These are phyloP conservation scores for Penicillium odoratum DNA, from an alignment of 495 filamentous ascomycete genomes.

Conservation along the genomic window DNA sequence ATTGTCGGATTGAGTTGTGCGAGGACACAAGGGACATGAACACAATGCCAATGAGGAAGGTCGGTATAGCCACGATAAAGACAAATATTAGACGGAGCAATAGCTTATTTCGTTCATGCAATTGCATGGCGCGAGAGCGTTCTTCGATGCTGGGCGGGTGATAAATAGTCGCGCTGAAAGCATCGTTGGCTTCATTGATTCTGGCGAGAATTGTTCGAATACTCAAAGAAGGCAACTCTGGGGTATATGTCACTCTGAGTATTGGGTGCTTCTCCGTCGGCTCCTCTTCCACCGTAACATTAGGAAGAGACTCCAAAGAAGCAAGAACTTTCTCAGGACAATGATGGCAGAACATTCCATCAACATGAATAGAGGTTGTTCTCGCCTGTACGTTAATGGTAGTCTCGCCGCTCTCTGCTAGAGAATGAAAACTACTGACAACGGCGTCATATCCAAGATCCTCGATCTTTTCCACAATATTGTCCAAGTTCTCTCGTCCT, in stretches of 20 bases:
- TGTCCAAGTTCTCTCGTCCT: constrained; percentile 50
- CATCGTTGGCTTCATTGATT: constrained; percentile 63
- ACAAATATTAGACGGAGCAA: constrained; percentile 68
- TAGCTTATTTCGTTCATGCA: constrained; percentile 60
- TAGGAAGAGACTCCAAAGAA: constrained; percentile 52
- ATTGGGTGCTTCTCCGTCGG: constrained; percentile 61
- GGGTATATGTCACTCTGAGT: constrained; percentile 68
- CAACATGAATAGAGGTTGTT: constrained; percentile 64
- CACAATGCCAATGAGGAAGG: constrained; percentile 86
- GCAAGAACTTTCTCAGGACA: constrained; percentile 66
- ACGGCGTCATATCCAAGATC: constrained; percentile 77
- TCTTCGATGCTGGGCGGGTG: constrained; percentile 86
- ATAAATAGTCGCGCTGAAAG: constrained; percentile 67
- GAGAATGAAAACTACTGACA: constrained; percentile 42
- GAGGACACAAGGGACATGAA: constrained; percentile 79
- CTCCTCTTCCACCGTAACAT: constrained; percentile 49
- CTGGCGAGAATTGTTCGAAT: constrained; percentile 69
- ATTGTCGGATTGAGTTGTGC: constrained; percentile 54
- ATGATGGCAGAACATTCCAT: constrained; percentile 87
- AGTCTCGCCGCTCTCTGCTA: constrained; percentile 14
- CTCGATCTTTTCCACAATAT: constrained; percentile 70
- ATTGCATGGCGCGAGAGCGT: constrained; percentile 69
- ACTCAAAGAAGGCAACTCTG: constrained; percentile 68
- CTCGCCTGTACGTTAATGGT: constrained; percentile 38
- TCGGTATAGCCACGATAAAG: constrained; percentile 75